Evolutionary conservation across 2,329 filamentous ascomycete genomes (phyloP), one percentile per base, ranked within the genome.

Genomic region (Calonectria pseudoreteaudii): DNA sequence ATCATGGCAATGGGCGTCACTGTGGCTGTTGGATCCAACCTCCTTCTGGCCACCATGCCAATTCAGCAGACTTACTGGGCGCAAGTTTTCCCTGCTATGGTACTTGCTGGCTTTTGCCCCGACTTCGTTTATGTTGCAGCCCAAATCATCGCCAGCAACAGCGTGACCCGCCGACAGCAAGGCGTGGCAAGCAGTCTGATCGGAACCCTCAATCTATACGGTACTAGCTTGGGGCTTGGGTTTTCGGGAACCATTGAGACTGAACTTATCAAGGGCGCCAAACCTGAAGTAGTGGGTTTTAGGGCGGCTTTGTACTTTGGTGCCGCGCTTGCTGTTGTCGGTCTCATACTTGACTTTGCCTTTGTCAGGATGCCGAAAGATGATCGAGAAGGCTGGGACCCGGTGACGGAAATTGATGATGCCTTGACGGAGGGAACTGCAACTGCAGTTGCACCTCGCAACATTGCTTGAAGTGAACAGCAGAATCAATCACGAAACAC

Each of bases 91-190:
- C 86, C 84, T 0, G 82, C 84, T 9, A 73, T 76, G 18, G 20
- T 83, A 1, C 26, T 85, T 9, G 75, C 77, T 5, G 75, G 79
- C 10, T 86, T 74, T 50, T 87, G 85, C 50, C 86, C 87, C 0
- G 88, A 90, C 72, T 85, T 90, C 14, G 83, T 88, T 16, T 88
- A 85, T 73, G 86, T 87, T 0, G 87, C 86, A 2, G 87, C 87
- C 0, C 87, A 90, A 75, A 87, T 90, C 47, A 88, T 90, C 70
- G 86, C 88, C 0, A 89, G 88, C 72, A 89, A 90, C 73, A 85
- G 84, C 6, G 88, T 90, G 28, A 81, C 78, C 6, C 81, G 83
- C 2, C 83, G 85, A 14, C 83, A 90, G 30, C 88, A 90, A 70
- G 88, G 89, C 0, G 82, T 90, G 8, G 88, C 88, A 0, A 86